Evolutionary conservation across 2,329 filamentous ascomycete species (phyloP).

Genomic region (Pleochaeta shiraiana): DNA sequence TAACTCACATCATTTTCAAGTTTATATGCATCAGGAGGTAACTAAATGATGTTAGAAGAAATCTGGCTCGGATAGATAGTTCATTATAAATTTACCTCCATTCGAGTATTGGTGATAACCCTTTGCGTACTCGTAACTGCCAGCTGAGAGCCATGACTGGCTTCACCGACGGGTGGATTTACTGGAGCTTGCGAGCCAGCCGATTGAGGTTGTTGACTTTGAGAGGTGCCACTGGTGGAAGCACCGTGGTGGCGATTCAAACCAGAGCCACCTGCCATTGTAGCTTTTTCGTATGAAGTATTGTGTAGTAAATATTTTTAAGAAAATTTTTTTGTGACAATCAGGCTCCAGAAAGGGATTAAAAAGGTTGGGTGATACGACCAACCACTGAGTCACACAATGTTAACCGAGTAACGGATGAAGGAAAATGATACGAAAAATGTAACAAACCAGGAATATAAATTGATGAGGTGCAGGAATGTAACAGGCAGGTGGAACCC

Average conservation of each 20-base stretch:
- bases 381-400: no score
- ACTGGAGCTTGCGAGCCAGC: not conserved
- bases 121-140: constrained; percentile 9
- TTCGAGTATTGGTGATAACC: constrained; percentile 22
- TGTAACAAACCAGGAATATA: no score
- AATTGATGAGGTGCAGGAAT: no score
- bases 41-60: constrained; percentile 20
- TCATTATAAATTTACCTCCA: constrained; percentile 19
- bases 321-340: no score
- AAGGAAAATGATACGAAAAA: no score
- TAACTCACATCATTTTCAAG: constrained; percentile 18
- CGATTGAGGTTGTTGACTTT: not conserved
- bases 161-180: constrained; percentile 9
- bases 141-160: constrained; percentile 24
- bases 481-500: no score
- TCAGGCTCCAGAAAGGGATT: no score
- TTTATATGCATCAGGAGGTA: constrained; percentile 35
- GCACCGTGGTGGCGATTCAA: constrained; percentile 5
- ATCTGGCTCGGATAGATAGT: no score
- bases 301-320: no score
- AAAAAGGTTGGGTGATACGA: no score
- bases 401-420: no score
- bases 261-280: constrained; percentile 9
- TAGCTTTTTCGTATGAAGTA: not conserved
- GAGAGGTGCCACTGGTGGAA: not conserved